Evolutionary conservation across 495 filamentous ascomycete species (phyloP).

Genomic region (Tuber borchii): DNA sequence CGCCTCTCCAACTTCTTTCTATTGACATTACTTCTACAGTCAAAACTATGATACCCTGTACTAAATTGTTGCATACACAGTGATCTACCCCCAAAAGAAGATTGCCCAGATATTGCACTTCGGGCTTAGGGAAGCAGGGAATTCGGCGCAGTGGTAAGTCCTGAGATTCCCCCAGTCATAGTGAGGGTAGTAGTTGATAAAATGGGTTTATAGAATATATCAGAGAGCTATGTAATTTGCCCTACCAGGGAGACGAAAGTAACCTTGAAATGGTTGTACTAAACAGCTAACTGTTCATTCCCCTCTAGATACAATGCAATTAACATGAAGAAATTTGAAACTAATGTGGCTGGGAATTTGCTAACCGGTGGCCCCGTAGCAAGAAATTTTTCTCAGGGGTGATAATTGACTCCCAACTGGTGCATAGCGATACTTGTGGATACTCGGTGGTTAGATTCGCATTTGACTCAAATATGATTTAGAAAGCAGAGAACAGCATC

Average conservation of each 20-base stretch:
- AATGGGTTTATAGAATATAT: not conserved
- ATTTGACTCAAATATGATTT: too few species aligned
- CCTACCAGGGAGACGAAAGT: too few species aligned
- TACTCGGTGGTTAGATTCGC: too few species aligned
- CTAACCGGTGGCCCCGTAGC: too few species aligned
- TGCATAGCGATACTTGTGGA: too few species aligned
- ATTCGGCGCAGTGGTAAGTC: not conserved
- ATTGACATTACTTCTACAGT: not conserved
- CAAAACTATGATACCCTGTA: not conserved
- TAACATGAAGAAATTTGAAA: not conserved
- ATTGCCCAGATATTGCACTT: not conserved
- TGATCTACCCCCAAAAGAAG: not conserved
- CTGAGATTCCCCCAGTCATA: not conserved
- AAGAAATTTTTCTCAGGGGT: too few species aligned
- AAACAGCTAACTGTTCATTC: too few species aligned
- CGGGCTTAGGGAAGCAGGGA: not conserved
- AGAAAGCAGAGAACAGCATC: not conserved
- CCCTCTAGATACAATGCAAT: too few species aligned
- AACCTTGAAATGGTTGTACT: too few species aligned
- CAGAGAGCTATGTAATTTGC: too few species aligned
- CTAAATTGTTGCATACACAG: too few species aligned
- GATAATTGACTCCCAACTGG: too few species aligned
- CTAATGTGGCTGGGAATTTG: not conserved
- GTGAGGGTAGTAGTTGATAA: not conserved
- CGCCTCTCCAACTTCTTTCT: not conserved